Evolutionary conservation across 495 filamentous ascomycete species (phyloP).

Genomic region (Neurospora sp.): DNA sequence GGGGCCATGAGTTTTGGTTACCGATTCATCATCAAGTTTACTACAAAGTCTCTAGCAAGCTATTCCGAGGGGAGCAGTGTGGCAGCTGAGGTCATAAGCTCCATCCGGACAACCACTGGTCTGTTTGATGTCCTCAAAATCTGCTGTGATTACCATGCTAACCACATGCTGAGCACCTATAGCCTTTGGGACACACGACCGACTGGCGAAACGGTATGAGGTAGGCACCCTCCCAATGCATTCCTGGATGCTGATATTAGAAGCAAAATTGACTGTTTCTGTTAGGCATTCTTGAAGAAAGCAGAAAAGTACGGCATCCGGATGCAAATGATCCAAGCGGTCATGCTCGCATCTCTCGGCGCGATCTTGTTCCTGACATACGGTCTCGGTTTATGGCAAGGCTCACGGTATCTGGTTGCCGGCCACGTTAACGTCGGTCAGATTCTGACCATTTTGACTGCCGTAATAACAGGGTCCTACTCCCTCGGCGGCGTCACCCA

Average conservation of each 20-base stretch:
- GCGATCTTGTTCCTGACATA: not conserved
- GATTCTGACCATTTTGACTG: not conserved
- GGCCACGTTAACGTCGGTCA: not conserved
- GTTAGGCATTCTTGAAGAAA: not conserved
- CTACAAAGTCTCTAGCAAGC: slow-evolving; percentile 68
- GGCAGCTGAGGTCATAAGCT: not conserved
- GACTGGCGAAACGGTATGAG: not conserved
- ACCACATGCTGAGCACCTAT: not conserved
- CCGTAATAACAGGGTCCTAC: slow-evolving; percentile 15
- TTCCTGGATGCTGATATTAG: not conserved
- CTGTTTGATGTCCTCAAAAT: not conserved
- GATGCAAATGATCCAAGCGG: not conserved
- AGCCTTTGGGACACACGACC: not conserved
- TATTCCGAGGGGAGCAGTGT: slow-evolving; percentile 12
- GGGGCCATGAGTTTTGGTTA: slow-evolving; percentile 62
- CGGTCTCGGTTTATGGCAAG: not conserved
- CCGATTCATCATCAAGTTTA: slow-evolving; percentile 53
- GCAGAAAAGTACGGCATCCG: not conserved
- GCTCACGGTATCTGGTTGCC: not conserved
- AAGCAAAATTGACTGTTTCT: not conserved
- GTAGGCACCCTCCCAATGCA: not conserved
- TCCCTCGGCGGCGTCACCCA: slow-evolving; percentile 70
- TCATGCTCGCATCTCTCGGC: not conserved
- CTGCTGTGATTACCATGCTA: not conserved
- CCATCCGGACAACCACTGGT: not conserved